Percentiles rank a stretch among this genome's conserved stretches.
phyloP scores from a whole-genome alignment of 1,139 yeast species.

The Yamadazyma trypodendri region DNA sequence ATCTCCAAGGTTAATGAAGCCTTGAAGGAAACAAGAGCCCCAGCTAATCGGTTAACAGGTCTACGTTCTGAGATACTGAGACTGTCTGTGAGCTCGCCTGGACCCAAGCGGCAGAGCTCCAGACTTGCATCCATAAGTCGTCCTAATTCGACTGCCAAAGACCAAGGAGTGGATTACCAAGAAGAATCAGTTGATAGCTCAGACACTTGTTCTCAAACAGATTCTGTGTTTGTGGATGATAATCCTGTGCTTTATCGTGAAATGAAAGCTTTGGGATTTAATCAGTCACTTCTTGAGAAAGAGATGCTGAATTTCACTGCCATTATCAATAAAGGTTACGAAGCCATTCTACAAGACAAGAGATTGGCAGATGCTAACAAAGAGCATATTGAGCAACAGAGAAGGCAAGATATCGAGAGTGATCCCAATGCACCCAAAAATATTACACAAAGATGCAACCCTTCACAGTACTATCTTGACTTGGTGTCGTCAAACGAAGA shows the following conservation, averaged over 20 bases:
- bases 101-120: neutral
- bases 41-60: neutral
- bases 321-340: conserved; percentile 7
- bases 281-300: conserved; percentile 3
- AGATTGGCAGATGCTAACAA: conserved; percentile 1
- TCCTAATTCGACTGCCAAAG: neutral
- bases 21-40: neutral
- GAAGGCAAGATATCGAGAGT: conserved; percentile 15
- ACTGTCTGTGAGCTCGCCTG: neutral
- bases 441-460: conserved; percentile 51
- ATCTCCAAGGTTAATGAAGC: neutral
- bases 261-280: conserved; percentile 5
- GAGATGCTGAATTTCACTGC: conserved; percentile 5
- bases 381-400: conserved; percentile 14
- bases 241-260: conserved; percentile 2
- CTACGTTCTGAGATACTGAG: neutral
- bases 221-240: neutral
- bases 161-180: neutral
- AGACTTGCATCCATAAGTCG: neutral
- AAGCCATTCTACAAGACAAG: conserved; percentile 1
- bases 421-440: conserved; percentile 51
- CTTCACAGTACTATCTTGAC: conserved; percentile 50
- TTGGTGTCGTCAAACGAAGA: conserved; percentile 61
- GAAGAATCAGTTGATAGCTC: too few species aligned
- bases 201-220: too few species aligned